Percentiles rank a stretch among this genome's conserved stretches.
Evolutionary conservation across 169 alveolate species (phyloP).

Genomic region (Theileria parva): DNA sequence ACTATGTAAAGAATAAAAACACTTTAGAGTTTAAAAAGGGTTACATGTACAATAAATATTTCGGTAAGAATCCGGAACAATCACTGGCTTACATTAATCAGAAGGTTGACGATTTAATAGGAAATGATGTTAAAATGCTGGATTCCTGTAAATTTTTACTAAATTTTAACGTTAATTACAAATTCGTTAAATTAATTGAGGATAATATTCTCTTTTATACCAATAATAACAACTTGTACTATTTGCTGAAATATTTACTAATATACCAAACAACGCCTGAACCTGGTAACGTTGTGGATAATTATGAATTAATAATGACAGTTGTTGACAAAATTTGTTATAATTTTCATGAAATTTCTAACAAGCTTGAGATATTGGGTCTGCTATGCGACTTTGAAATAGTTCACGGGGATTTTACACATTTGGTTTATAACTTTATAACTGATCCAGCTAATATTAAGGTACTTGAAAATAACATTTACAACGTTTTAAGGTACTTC

Average conservation of each 20-base stretch:
- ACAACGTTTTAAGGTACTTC: not conserved
- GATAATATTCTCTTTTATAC: not conserved
- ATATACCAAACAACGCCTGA: not conserved
- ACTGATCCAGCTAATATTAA: not conserved
- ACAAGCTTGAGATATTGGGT: not conserved
- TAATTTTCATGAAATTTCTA: not conserved
- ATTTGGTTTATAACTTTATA: not conserved
- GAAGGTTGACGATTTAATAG: not conserved
- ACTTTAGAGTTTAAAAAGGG: not conserved
- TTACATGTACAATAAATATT: not conserved
- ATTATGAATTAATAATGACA: not conserved
- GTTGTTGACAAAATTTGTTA: not conserved
- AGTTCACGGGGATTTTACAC: not conserved
- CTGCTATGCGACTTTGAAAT: not conserved
- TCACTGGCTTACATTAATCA: not conserved
- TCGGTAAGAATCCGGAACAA: not conserved
- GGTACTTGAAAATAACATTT: not conserved
- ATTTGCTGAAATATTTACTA: not conserved
- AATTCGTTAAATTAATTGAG: not conserved
- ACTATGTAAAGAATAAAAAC: not conserved
- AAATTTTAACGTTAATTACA: not conserved
- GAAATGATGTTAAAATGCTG: not conserved
- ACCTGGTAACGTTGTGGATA: not conserved
- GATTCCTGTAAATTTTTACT: not conserved
- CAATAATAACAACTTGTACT: not conserved